Percentiles rank a stretch among this genome's conserved stretches.
Conservation (phyloP, 495 filamentous ascomycete genomes). For the Cercophora scortea region DNA sequence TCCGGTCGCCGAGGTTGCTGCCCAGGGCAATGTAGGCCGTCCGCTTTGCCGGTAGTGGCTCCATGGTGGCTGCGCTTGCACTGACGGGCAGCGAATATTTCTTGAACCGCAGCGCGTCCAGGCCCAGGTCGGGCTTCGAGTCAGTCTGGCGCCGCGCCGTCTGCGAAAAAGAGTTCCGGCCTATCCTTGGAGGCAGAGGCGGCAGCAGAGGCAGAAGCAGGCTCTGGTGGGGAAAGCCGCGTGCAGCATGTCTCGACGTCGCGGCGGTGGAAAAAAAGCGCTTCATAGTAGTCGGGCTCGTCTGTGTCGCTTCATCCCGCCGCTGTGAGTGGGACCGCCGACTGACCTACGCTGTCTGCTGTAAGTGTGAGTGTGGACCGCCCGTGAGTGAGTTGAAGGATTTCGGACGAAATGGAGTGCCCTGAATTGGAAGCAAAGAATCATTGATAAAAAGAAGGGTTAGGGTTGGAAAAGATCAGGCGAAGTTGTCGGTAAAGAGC, state of each 20-base stretch:
- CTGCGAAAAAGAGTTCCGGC: not conserved
- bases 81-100: slow-evolving; percentile 15
- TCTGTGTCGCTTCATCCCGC: not conserved
- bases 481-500: too few species aligned
- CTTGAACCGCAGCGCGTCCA: slow-evolving; percentile 7
- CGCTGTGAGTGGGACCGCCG: not conserved
- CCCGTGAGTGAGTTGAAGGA: not conserved
- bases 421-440: not conserved
- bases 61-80: slow-evolving; percentile 10
- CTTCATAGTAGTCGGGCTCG: not conserved
- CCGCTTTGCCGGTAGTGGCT: slow-evolving; percentile 12
- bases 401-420: not conserved
- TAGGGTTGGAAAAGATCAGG: not conserved
- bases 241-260: not conserved
- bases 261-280: not conserved
- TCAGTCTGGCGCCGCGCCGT: not conserved
- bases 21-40: slow-evolving; percentile 79
- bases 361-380: too few species aligned
- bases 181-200: not conserved
- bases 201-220: too few species aligned
- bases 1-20: slow-evolving; percentile 85
- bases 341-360: too few species aligned
- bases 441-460: not conserved
- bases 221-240: not conserved
- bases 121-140: not conserved